These are phyloP conservation scores for Butyriboletus loyo DNA, from an alignment of 768 basidiomycete species.

Conservation along the genomic window DNA sequence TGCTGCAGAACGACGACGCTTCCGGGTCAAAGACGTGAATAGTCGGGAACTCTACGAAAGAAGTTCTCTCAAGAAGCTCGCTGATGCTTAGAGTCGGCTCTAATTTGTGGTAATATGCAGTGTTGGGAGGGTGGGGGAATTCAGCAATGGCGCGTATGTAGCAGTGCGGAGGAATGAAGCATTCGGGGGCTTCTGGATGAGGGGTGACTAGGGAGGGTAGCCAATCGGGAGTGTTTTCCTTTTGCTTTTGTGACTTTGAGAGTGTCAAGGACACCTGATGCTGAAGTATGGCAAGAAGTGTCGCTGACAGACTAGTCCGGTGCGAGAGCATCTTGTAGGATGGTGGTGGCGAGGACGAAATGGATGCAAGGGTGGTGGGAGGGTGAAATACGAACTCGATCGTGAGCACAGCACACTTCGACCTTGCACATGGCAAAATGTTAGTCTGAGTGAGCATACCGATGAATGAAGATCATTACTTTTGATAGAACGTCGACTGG, in stretches of 20 bases:
- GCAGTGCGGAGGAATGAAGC: slow-evolving; percentile 56
- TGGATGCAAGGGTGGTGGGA: slow-evolving; percentile 43
- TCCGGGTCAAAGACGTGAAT: slow-evolving; percentile 69
- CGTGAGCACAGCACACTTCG: slow-evolving; percentile 64
- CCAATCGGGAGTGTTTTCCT: slow-evolving; percentile 54
- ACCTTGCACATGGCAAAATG: slow-evolving; percentile 41
- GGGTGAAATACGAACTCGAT: slow-evolving; percentile 69
- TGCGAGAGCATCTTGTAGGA: slow-evolving; percentile 62
- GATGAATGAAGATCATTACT: slow-evolving; percentile 45
- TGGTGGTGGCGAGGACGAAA: slow-evolving; percentile 34
- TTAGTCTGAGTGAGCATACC: slow-evolving; percentile 13
- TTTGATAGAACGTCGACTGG: slow-evolving; percentile 80
- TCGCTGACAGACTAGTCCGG: slow-evolving; percentile 46
- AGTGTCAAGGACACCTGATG: slow-evolving; percentile 33
- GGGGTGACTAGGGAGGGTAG: slow-evolving; percentile 48
- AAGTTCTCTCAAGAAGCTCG: slow-evolving; percentile 50
- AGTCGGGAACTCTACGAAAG: slow-evolving; percentile 82
- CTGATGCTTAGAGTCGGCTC: slow-evolving; percentile 48
- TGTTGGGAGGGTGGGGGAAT: slow-evolving; percentile 23
- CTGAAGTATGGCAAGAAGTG: slow-evolving; percentile 52
- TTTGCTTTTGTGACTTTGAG: slow-evolving; percentile 40
- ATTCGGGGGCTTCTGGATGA: slow-evolving; percentile 53
- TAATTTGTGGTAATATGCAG: slow-evolving; percentile 52
- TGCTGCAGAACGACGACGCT: slow-evolving; percentile 52
- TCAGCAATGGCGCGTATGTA: slow-evolving; percentile 50